phyloP scores from a whole-genome alignment of 257 asterid species.

The Nyctanthes arbortristis region DNA sequence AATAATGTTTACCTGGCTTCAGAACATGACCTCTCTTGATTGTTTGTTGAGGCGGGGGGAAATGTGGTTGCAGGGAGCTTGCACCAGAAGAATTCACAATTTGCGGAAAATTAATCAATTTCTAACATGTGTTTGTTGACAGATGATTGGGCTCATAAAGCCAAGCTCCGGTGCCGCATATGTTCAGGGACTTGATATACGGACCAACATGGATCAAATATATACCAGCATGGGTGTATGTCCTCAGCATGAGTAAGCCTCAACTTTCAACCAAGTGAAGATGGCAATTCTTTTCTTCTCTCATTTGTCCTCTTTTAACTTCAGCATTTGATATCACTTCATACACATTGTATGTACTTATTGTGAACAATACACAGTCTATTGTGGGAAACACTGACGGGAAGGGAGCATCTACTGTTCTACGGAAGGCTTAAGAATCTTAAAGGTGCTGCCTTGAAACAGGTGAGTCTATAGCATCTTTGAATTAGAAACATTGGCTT shows the following conservation, averaged over 20 bases:
- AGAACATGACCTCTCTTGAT: no score
- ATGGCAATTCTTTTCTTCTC: conserved; percentile 4
- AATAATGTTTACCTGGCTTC: no score
- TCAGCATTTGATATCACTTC: conserved; percentile 8
- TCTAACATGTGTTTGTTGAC: conserved; percentile 26
- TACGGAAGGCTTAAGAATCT: conserved; percentile 98
- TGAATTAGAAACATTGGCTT: background rate
- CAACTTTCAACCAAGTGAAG: conserved; percentile 8
- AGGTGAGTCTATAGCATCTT: conserved; percentile 47
- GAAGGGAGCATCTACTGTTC: conserved; percentile 88
- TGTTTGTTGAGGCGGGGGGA: no score
- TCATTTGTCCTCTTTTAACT: background rate
- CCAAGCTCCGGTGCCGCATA: conserved; percentile 90
- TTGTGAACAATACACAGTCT: conserved; percentile 47
- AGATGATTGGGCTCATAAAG: conserved; percentile 96
- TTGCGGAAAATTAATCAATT: no score
- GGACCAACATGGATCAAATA: conserved; percentile 73
- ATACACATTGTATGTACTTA: conserved; percentile 9
- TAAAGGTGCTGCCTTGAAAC: conserved; percentile 68
- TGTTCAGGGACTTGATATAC: conserved; percentile 80
- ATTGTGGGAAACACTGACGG: conserved; percentile 89
- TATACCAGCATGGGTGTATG: conserved; percentile 99
- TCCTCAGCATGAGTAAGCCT: conserved; percentile 96
- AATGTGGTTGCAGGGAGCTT: no score
- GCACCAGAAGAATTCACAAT: no score